Evolutionary conservation across 2,329 filamentous ascomycete genomes (phyloP).

Genomic region (Lachnellula willkommii): DNA sequence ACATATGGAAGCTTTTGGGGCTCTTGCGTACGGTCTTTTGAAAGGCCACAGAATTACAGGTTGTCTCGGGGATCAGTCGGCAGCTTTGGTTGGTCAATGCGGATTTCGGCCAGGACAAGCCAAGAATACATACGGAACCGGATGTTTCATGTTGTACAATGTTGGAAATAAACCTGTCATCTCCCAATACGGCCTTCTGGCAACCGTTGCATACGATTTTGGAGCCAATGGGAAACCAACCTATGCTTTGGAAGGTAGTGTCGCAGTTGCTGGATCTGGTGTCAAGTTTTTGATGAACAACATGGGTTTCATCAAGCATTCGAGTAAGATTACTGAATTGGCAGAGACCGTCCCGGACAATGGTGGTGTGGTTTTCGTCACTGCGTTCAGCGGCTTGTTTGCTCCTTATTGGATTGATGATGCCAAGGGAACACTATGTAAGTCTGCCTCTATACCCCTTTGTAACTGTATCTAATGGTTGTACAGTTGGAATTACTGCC

Average conservation of each 20-base stretch:
- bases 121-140: conserved; percentile 84
- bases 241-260: conserved; percentile 72
- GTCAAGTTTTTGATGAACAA: conserved; percentile 68
- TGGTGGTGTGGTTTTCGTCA: conserved; percentile 65
- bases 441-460: conserved; percentile 23
- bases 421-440: conserved; percentile 64
- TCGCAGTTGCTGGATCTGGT: conserved; percentile 71
- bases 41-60: conserved; percentile 67
- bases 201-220: conserved; percentile 74
- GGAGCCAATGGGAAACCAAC: conserved; percentile 57
- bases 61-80: conserved; percentile 76
- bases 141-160: conserved; percentile 80
- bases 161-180: conserved; percentile 74
- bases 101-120: conserved; percentile 70
- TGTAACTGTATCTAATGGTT: conserved; percentile 7
- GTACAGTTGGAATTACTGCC: conserved; percentile 58
- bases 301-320: conserved; percentile 55
- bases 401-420: conserved; percentile 75
- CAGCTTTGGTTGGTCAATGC: conserved; percentile 73
- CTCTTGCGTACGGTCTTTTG: conserved; percentile 54
- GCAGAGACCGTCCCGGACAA: conserved; percentile 61
- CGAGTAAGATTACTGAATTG: conserved; percentile 58
- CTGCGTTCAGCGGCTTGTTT: conserved; percentile 67
- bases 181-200: conserved; percentile 69
- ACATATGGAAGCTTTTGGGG: conserved; percentile 63